phyloP scores from a whole-genome alignment of 768 basidiomycete species.

The Tricholoma hemisulphureum region DNA sequence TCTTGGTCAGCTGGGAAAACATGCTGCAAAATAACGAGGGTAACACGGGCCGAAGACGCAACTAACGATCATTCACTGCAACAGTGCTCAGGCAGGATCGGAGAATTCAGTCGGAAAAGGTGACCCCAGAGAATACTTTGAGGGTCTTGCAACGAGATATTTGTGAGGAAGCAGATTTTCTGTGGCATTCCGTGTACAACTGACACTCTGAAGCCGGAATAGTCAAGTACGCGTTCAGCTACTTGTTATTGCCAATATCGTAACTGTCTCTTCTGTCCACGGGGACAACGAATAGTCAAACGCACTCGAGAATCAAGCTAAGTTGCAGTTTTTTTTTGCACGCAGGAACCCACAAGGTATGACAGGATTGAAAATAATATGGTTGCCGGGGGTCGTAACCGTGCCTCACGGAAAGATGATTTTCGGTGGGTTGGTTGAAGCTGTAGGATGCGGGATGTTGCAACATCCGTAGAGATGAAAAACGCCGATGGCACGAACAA shows the following conservation, averaged over 20 bases:
- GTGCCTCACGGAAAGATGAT: neutral
- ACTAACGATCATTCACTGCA: neutral
- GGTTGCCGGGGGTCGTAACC: neutral
- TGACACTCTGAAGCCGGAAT: neutral
- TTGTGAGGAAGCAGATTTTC: neutral
- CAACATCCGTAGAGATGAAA: neutral
- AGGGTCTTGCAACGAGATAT: neutral
- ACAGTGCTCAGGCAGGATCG: neutral
- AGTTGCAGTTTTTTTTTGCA: neutral
- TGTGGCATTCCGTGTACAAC: neutral
- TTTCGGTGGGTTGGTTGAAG: neutral
- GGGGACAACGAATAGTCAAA: neutral
- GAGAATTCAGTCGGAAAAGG: neutral
- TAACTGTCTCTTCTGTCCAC: neutral
- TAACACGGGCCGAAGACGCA: neutral
- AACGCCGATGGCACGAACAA: neutral
- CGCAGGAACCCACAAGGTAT: neutral
- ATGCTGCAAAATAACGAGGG: neutral
- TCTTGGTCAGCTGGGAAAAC: too few species aligned
- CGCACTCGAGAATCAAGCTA: neutral
- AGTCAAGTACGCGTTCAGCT: neutral
- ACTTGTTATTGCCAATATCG: neutral
- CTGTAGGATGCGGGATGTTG: neutral
- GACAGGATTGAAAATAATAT: neutral
- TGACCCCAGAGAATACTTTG: neutral